A percentile compares a stretch with the other conserved stretches of the same genome.
phyloP scores from a whole-genome alignment of 495 filamentous ascomycete genomes.

The Penicillium argentinense region DNA sequence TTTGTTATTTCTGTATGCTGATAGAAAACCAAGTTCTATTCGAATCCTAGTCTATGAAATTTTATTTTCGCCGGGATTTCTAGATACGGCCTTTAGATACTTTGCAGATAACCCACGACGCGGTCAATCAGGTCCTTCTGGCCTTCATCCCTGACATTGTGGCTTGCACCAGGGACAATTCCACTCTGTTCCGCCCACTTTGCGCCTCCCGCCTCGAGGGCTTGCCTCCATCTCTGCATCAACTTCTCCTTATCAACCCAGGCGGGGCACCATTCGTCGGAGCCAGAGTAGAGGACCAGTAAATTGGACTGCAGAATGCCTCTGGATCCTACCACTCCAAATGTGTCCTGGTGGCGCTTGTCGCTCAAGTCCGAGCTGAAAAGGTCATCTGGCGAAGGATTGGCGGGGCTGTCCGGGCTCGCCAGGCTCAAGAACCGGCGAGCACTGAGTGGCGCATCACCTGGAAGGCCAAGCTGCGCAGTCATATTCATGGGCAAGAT shows the following conservation, averaged over 20 bases:
- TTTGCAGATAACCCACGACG: conserved; percentile 56
- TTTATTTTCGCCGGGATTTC: conserved; percentile 6
- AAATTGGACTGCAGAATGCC: conserved; percentile 53
- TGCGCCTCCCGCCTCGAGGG: conserved; percentile 46
- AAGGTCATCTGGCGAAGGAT: conserved; percentile 76
- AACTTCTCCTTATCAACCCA: conserved; percentile 63
- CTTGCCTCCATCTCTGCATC: conserved; percentile 66
- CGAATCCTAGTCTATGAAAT: conserved; percentile 12
- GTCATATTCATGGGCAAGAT: conserved; percentile 57
- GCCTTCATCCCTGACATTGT: conserved; percentile 56
- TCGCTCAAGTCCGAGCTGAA: conserved; percentile 79
- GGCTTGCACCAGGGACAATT: conserved; percentile 58
- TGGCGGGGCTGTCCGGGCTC: conserved; percentile 51
- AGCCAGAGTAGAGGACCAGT: conserved; percentile 62
- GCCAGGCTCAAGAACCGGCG: conserved; percentile 66
- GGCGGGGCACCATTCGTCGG: conserved; percentile 69
- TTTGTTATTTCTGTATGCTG: conserved; percentile 23
- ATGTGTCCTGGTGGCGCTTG: conserved; percentile 56
- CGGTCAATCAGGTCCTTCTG: conserved; percentile 52
- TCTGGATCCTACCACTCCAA: conserved; percentile 58
- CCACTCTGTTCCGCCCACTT: conserved; percentile 56
- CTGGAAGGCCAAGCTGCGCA: conserved; percentile 44
- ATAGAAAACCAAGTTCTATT: conserved; percentile 21
- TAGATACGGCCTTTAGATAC: conserved; percentile 35
- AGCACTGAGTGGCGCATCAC: conserved; percentile 54